Percentiles rank a stretch among this genome's conserved stretches.
Evolutionary conservation across 177 flowering plant species (phyloP).

Genomic region (Telopea speciosissima): DNA sequence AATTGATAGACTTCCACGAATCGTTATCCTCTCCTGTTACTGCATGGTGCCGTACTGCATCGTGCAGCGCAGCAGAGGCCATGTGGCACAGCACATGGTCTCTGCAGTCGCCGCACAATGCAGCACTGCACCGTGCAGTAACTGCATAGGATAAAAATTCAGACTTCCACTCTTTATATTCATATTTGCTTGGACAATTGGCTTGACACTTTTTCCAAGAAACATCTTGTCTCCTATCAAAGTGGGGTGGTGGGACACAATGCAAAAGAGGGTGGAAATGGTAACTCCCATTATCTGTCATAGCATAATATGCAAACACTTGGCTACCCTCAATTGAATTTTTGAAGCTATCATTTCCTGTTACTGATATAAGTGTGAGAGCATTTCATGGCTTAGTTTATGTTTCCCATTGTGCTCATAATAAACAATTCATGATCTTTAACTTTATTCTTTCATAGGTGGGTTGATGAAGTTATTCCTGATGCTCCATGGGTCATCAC

Average conservation of each 20-base stretch:
- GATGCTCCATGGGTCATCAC: conserved; percentile 93
- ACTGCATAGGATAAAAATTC: too few species aligned
- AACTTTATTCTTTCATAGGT: conserved; percentile 33
- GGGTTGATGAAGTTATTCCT: conserved; percentile 98
- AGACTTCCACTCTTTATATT: neutral
- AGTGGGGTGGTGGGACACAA: too few species aligned
- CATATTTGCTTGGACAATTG: neutral
- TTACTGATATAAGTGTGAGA: neutral
- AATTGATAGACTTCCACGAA: too few species aligned
- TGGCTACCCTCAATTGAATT: neutral
- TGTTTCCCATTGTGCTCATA: neutral
- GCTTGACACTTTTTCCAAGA: neutral
- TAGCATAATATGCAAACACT: neutral
- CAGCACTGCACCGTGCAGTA: too few species aligned
- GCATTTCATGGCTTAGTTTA: neutral
- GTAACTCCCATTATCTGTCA: too few species aligned
- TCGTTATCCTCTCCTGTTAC: too few species aligned
- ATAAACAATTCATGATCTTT: neutral
- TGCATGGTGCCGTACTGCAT: too few species aligned
- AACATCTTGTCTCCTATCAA: neutral
- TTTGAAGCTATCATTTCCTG: neutral
- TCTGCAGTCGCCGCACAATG: too few species aligned
- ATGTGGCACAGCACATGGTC: too few species aligned
- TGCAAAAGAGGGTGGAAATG: too few species aligned
- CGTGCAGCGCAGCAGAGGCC: too few species aligned